Evolutionary conservation across 345 rosid species (phyloP), one percentile per base, ranked within the genome.

Genomic region (Eucalyptus pumila): DNA sequence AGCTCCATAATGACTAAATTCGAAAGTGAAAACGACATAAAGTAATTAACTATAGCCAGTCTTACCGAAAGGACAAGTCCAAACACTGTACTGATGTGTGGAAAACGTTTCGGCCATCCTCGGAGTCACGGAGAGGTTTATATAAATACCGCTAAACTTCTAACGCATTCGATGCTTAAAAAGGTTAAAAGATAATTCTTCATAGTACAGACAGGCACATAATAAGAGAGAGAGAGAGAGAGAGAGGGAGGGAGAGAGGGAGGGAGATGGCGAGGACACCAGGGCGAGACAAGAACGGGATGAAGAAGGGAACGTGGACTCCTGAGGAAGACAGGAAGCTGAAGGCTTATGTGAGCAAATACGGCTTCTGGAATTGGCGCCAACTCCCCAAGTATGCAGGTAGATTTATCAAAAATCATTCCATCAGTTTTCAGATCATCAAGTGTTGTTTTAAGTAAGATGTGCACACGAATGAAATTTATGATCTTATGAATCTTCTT

Each of bases 331-430:
- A 95, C 44, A 88, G 81, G 72, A 95, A 92, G 89, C 92, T 95
- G 21, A 76, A 51, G 65, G 95, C 89, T 89, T 95, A 94, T 91
- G 90, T 95, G 4, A 92, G 92, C 67, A 88, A 92, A 89, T 92
- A 92, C 76, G 97, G 97, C 86, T 91, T 89, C 44, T 94, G 94
- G 94, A 95, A 95, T 89, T 95, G 97, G 97, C 94, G 97, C 86
- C 93, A 93, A 42, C 93, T 95, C 48, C 97, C 97, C 17, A 94
- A 91, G 83, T 93, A 76, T 58, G 97, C 97, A 83, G 97, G 97
- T 95, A 88, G 6, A 30, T n/a, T 16, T 5, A 26, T 54, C 23
- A n/a, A 47, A 6, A 23, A 65, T 65, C 2, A 5, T 65, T 65
- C 76, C 40, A 65, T 65, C 76, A 65, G 76, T 40, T 40, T 76